These are phyloP conservation scores for Juncus inflexus DNA, from an alignment of 176 grass and related monocot genomes.

Conservation along the genomic window DNA sequence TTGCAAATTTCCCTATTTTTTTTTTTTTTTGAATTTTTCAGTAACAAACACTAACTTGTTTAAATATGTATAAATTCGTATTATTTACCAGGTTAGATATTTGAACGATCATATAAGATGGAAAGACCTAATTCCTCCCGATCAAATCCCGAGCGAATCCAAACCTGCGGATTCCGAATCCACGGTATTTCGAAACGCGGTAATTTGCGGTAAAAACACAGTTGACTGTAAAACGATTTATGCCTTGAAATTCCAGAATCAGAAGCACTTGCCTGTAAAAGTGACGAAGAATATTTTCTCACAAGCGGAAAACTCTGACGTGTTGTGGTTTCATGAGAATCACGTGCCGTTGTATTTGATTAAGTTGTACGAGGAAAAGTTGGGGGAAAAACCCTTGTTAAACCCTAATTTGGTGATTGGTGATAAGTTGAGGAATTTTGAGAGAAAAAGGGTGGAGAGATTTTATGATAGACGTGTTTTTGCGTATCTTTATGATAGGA, in stretches of 20 bases:
- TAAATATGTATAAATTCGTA: not conserved
- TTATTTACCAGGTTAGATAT: constrained; percentile 80
- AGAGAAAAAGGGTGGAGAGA: constrained; percentile 37
- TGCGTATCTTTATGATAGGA: constrained; percentile 70
- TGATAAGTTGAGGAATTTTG: constrained; percentile 38
- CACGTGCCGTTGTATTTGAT: constrained; percentile 82
- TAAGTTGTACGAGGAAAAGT: constrained; percentile 68
- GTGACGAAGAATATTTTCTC: constrained; percentile 80
- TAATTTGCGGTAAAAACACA: constrained; percentile 72
- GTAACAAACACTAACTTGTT: not conserved
- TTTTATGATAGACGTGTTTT: constrained; percentile 46
- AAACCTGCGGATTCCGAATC: constrained; percentile 59
- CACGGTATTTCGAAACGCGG: constrained; percentile 84
- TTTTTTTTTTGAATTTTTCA: constrained; percentile 1
- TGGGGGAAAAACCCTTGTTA: constrained; percentile 29
- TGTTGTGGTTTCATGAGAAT: constrained; percentile 87
- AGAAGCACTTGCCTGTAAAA: constrained; percentile 83
- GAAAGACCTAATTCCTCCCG: constrained; percentile 80
- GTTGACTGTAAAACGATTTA: constrained; percentile 63
- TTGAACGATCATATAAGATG: constrained; percentile 91
- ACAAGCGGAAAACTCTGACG: constrained; percentile 46
- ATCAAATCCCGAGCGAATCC: constrained; percentile 61
- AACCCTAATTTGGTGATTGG: constrained; percentile 21
- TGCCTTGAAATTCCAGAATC: constrained; percentile 69
- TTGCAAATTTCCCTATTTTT: constrained; percentile 1